Base-by-base conservation (phyloP, 306 rosid genomes). In the Cicer yamashitae region DNA sequence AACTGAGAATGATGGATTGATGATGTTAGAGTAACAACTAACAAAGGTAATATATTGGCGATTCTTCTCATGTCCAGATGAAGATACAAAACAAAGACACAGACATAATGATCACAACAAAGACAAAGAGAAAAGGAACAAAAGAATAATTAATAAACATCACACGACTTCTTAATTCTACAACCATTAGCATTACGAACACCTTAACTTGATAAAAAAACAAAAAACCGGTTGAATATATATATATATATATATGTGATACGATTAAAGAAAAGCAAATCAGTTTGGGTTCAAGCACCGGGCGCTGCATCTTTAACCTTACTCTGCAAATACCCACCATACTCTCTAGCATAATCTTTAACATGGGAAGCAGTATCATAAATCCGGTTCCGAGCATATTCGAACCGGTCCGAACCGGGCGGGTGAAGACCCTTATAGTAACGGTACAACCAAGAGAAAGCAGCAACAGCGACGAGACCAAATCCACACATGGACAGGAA, bases 221-320 rank as follows among this genome's bases (percentile, higher is more conserved):
- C 18, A 9, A 12, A 47, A 13, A 34, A 40, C n/a, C 38, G 58
- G 77, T n/a, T 59, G 47, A 73, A 17, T 17, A 17, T 17, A 17
- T 17, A 17, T 17, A 17, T 17, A 58, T 13, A 48, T 50, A 17
- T 17, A 45, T 20, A 6, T 37, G 22, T 20, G 22, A 20, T 20
- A 20, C 22, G 1, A 20, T 1, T 5, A 8, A 38, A 5, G 10
- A 13, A 61, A 47, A 1, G 58, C 48, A 37, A 52, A 30, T 56
- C 66, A 67, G 58, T 17, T 61, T 18, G 20, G 20, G 34, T 34
- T 82, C 78, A 94, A n/a, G 98, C 97, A 1, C 97, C 97, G 0
- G 98, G 97, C 2, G 98, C 97, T 0, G 96, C 97, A 65, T 91
- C 98, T 73, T 89, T 94, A 0, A 82, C 91, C 83, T 87, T 91